Percentiles rank a stretch among this genome's conserved stretches.
Evolutionary conservation across 1,284 basidiomycete species (phyloP).

Genomic region (Veloporphyrellus conicus): DNA sequence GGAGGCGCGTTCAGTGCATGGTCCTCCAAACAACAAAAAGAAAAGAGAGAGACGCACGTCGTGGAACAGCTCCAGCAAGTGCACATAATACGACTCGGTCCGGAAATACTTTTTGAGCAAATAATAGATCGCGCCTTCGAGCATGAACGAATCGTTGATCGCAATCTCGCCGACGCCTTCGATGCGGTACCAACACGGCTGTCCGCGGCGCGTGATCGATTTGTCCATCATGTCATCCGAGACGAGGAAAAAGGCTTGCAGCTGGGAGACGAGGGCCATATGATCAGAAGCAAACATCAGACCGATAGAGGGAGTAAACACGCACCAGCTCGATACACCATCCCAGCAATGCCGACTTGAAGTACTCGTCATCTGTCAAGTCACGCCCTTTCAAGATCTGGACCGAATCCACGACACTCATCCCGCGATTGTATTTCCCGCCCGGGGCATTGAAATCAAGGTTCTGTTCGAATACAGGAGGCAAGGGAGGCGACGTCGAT

Average conservation of each 20-base stretch:
- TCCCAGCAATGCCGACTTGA: conserved; percentile 85
- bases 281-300: too few relatives aligned
- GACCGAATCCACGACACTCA: conserved; percentile 91
- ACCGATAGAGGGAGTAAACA: not conserved
- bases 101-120: conserved; percentile 89
- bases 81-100: conserved; percentile 76
- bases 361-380: conserved; percentile 80
- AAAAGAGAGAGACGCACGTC: conserved; percentile 49
- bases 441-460: conserved; percentile 94
- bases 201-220: conserved; percentile 92
- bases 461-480: too few relatives aligned
- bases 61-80: conserved; percentile 88
- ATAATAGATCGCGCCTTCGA: conserved; percentile 91
- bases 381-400: conserved; percentile 77
- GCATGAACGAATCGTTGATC: conserved; percentile 97
- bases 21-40: too few relatives aligned
- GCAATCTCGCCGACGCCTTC: conserved; percentile 80
- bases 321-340: conserved; percentile 90
- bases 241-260: conserved; percentile 98
- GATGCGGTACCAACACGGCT: conserved; percentile 92
- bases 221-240: conserved; percentile 98
- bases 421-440: conserved; percentile 94
- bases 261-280: conserved; percentile 43
- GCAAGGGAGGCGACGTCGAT: not conserved
- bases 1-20: too few relatives aligned